Base-by-base conservation (phyloP, 306 rosid genomes). In the Rosa rugosa region DNA sequence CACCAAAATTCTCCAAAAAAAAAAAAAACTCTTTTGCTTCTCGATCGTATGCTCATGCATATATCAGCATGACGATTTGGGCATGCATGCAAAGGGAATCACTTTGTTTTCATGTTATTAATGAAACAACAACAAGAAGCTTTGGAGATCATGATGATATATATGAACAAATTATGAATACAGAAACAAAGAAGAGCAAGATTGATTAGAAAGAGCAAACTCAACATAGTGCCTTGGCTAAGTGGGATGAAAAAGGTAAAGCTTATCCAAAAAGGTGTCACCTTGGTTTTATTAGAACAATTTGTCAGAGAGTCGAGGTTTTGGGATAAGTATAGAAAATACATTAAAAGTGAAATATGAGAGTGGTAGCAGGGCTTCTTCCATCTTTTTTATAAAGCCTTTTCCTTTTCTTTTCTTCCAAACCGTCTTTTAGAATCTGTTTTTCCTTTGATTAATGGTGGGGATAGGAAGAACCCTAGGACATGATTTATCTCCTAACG, bases 21-120 rank as follows among this genome's bases (percentile, higher is more conserved):
- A 38, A 54, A 12, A 40, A 38, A 73, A 40, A 41, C 71, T 42
- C 14, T 38, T 17, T 8, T 62, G 59, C 5, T 5, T 45, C 47
- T 45, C 20, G 42, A 7, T 34, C 71, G 44, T 59, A 27, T n/a
- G 69, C 53, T 23, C 72, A 69, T 49, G 51, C 80, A 42, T 45
- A 53, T 53, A 82, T 88, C 86, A 83, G 87, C 87, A 88, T 88
- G 91, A 88, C 87, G 84, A 74, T 41, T 80, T 31, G 75, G 7
- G 45, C 71, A 18, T 66, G 71, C 49, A 66, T 36, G 57, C 40
- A 69, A 72, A n/a, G 42, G 17, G 50, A 41, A 36, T 57, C 42
- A 42, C 75, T 72, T 77, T 80, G 50, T 76, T 81, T 71, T 67
- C 79, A 45, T 46, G 36, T 51, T 64, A 27, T 51, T 51, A n/a